phyloP scores from a whole-genome alignment of 441 rosid genomes.

The Erodium texanum region DNA sequence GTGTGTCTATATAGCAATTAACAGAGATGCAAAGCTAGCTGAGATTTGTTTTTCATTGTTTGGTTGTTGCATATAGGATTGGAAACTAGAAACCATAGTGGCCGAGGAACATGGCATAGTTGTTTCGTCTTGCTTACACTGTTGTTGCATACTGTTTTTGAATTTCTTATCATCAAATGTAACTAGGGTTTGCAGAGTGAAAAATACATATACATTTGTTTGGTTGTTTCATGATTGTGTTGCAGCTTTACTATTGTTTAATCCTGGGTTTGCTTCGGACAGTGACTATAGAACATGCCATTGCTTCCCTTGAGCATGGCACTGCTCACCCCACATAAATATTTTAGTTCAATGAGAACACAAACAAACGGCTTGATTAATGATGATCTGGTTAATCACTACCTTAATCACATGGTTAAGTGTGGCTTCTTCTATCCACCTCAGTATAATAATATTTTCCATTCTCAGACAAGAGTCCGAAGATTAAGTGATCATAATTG shows the following conservation, averaged over 20 bases:
- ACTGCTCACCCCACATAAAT: not conserved
- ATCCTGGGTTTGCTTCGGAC: not conserved
- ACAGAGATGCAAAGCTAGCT: too few relatives aligned
- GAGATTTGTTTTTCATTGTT: too few relatives aligned
- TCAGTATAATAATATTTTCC: not conserved
- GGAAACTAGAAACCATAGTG: not conserved
- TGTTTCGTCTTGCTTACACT: not conserved
- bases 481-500: not conserved
- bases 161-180: not conserved
- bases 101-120: not conserved
- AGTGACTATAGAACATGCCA: not conserved
- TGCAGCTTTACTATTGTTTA: not conserved
- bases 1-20: too few relatives aligned
- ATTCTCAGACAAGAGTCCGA: not conserved
- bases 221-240: not conserved
- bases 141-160: not conserved
- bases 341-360: not conserved
- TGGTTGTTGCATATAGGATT: not conserved
- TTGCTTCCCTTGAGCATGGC: not conserved
- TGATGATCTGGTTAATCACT: not conserved
- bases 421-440: not conserved
- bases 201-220: not conserved
- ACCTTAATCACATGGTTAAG: not conserved
- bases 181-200: not conserved
- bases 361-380: not conserved